Conservation (phyloP, 2,329 filamentous ascomycete genomes). For the Incumbomyces lentus region DNA sequence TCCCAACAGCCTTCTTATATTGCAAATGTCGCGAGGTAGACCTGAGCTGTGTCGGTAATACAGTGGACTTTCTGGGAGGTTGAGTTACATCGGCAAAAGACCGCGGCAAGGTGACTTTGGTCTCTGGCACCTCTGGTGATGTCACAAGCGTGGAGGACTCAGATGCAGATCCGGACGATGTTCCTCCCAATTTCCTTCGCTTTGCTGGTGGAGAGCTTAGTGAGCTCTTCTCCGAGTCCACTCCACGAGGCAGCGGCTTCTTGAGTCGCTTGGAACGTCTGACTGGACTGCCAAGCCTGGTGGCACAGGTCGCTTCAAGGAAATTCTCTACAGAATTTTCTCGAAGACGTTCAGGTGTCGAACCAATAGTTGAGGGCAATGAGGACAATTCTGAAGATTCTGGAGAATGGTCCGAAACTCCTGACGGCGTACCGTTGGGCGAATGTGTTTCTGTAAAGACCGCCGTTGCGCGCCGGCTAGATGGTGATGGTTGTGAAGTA, state of each 20-base stretch:
- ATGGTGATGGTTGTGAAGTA: no score
- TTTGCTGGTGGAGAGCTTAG: not conserved
- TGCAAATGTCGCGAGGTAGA: not conserved
- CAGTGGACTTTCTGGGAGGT: no score
- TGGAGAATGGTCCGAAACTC: not conserved
- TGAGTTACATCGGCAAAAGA: no score
- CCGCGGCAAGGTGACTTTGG: no score
- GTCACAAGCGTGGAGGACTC: not conserved
- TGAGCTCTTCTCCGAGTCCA: not conserved
- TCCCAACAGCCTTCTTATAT: not conserved
- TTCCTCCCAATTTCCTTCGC: not conserved
- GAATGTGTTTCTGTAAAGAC: no score
- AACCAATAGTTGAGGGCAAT: not conserved
- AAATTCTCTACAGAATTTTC: not conserved
- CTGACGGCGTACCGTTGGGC: not conserved
- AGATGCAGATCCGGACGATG: not conserved
- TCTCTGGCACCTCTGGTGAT: no score
- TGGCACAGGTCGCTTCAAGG: not conserved
- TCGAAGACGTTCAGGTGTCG: conserved; percentile 1
- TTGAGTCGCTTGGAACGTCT: not conserved
- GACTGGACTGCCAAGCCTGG: not conserved
- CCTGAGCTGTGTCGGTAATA: no score
- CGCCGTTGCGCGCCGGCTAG: not conserved
- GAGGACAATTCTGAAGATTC: conserved; percentile 2
- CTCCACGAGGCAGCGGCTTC: not conserved